These are phyloP conservation scores for Saccharomycopsis amapae DNA, from an alignment of 805 yeast species.

Conservation along the genomic window DNA sequence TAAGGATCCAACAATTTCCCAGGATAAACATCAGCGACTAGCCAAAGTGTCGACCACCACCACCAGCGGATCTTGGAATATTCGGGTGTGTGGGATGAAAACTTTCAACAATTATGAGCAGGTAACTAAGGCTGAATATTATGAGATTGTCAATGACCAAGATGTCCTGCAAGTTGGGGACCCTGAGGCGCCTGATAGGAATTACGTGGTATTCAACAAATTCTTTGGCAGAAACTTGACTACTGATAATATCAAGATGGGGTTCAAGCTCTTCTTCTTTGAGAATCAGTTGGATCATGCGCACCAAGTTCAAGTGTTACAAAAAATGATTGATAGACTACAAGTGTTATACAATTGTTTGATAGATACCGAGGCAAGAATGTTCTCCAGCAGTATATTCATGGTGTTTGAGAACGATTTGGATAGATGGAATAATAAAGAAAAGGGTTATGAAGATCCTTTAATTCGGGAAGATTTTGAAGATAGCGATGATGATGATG, in stretches of 20 bases:
- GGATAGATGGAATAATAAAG: slow-evolving; percentile 39
- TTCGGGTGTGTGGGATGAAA: slow-evolving; percentile 87
- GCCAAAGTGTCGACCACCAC: slow-evolving; percentile 58
- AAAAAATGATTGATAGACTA: slow-evolving; percentile 49
- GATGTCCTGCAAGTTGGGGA: slow-evolving; percentile 28
- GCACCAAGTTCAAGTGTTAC: slow-evolving; percentile 34
- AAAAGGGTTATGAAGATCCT: slow-evolving; percentile 35
- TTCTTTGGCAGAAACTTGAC: slow-evolving; percentile 60
- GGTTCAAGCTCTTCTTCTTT: slow-evolving; percentile 41
- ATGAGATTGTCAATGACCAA: slow-evolving; percentile 18
- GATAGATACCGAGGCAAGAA: slow-evolving; percentile 51
- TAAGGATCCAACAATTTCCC: slow-evolving; percentile 41
- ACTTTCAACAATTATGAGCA: slow-evolving; percentile 28
- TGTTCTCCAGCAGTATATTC: slow-evolving; percentile 66
- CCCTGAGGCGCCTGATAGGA: not conserved
- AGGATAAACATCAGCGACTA: slow-evolving; percentile 58
- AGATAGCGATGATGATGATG: slow-evolving; percentile 30
- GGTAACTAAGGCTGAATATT: not conserved
- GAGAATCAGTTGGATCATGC: slow-evolving; percentile 29
- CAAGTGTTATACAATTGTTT: slow-evolving; percentile 62
- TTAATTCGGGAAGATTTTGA: slow-evolving; percentile 31
- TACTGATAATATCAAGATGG: slow-evolving; percentile 35
- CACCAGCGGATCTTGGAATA: slow-evolving; percentile 71
- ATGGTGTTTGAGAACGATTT: slow-evolving; percentile 67
- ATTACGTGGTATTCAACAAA: slow-evolving; percentile 53